Evolutionary conservation across 129 eudicot genomes (phyloP), one percentile per base, ranked within the genome.

Genomic region (Lonicera japonica): DNA sequence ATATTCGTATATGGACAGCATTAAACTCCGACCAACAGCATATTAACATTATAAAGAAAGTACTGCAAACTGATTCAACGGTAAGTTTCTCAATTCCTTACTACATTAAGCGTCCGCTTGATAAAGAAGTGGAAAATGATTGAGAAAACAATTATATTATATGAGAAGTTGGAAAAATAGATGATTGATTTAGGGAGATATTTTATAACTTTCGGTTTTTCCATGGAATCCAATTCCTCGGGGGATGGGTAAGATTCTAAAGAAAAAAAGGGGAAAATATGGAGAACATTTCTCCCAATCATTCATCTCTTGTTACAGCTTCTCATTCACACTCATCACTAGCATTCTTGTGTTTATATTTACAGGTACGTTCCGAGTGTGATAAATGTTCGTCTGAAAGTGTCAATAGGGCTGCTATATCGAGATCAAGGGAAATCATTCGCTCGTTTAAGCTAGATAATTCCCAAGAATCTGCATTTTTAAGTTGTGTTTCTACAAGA

Each of bases 1-100:
- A 83, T 43, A 65, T 63, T 3, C 95, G 86, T 9, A 81, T 86
- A 48, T 83, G 87, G 80, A 73, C 63, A 19, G 85, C 97, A 21
- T 67, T 90, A 77, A 73, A 86, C 67, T 47, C 70, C 4, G 56
- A 55, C 39, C 57, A 54, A 25, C 67, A 61, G 50, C 81, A 72
- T 41, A 13, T 57, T 75, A 73, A 68, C 21, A 64, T 83, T 58
- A 54, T 90, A 13, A 21, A 67, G 15, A 66, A 36, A 0, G 61
- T 90, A 51, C 76, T 86, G 54, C 68, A 56, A 36, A 40, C 21
- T 41, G 73, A 79, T 66, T 70, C 69, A 4, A 14, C 63, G 13
- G 95, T 90, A 74, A 81, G 91, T 59, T 20, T 57, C 5, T 6
- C 0, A 4, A 8, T 1, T 25, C 22, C 13, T 8, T 19, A 22